Evolutionary conservation across 352 stramenopile genomes (phyloP).

Genomic region (Globisporangium nagaii): DNA sequence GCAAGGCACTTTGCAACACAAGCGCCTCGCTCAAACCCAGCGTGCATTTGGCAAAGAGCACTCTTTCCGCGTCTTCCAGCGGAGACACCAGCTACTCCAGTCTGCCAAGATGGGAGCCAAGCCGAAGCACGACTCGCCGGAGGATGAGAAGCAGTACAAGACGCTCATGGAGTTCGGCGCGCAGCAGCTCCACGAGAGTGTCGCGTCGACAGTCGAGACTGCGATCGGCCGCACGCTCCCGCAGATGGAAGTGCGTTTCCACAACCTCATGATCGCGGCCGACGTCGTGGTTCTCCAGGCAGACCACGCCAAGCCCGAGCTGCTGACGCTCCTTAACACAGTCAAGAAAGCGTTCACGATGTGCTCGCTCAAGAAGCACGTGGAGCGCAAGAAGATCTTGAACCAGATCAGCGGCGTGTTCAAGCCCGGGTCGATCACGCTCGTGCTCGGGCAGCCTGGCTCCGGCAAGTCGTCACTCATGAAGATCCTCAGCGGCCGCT

Average conservation of each 20-base stretch:
- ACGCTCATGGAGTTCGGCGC: constrained; percentile 8
- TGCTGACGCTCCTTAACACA: constrained; percentile 5
- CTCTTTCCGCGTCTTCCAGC: too few species aligned
- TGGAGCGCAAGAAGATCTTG: constrained; percentile 19
- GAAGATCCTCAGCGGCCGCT: constrained; percentile 21
- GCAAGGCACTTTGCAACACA: too few species aligned
- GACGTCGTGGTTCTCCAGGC: constrained; percentile 2
- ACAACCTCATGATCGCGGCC: constrained; percentile 11
- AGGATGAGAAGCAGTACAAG: constrained; percentile 4
- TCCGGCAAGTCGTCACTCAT: constrained; percentile 25
- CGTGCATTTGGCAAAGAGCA: not conserved
- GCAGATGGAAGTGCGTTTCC: constrained; percentile 18
- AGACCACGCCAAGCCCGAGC: not conserved
- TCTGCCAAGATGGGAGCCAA: not conserved
- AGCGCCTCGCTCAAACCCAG: too few species aligned
- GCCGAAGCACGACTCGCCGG: not conserved
- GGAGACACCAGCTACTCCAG: not conserved
- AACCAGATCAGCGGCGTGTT: constrained; percentile 21
- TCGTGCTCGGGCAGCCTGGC: constrained; percentile 21
- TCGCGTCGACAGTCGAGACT: constrained; percentile 3
- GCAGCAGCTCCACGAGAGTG: constrained; percentile 2
- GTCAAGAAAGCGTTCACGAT: constrained; percentile 7
- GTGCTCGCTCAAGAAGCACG: constrained; percentile 14
- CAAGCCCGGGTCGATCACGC: constrained; percentile 19
- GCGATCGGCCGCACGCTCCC: constrained; percentile 8